Evolutionary conservation across 129 eudicot species (phyloP).

Genomic region (Tagetes erecta): DNA sequence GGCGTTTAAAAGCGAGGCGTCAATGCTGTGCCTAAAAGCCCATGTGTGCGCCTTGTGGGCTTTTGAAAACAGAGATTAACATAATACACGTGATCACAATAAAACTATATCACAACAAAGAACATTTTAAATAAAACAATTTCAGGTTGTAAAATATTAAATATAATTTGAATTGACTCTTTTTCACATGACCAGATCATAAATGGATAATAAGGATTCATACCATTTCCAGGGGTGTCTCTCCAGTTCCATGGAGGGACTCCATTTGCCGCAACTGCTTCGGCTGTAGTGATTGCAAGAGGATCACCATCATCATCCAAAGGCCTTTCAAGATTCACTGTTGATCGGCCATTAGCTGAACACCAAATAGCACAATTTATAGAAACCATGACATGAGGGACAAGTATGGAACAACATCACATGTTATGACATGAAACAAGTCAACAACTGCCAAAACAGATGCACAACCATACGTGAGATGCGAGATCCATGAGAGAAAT

Average conservation of each 20-base stretch:
- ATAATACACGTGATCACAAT: background rate
- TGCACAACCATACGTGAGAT: background rate
- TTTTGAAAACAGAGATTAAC: no score
- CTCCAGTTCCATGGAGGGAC: constrained; percentile 62
- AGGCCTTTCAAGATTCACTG: constrained; percentile 53
- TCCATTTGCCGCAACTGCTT: constrained; percentile 51
- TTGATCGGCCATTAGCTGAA: constrained; percentile 48
- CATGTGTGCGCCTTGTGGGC: no score
- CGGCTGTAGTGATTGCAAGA: constrained; percentile 52
- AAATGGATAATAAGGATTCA: background rate
- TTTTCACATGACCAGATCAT: background rate
- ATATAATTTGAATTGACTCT: background rate
- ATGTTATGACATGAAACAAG: constrained; percentile 14
- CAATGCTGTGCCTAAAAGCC: no score
- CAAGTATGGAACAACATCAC: constrained; percentile 22
- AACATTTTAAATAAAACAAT: background rate
- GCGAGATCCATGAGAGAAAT: background rate
- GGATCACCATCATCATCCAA: constrained; percentile 54
- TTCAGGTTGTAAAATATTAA: background rate
- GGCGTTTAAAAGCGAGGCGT: no score
- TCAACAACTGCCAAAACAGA: constrained; percentile 17
- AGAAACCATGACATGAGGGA: constrained; percentile 24
- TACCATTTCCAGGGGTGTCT: constrained; percentile 57
- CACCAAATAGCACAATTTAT: constrained; percentile 30
- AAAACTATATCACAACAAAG: no score